phyloP scores from a whole-genome alignment of 108 stramenopile species.

The Cyclostephanos tholiformis region DNA sequence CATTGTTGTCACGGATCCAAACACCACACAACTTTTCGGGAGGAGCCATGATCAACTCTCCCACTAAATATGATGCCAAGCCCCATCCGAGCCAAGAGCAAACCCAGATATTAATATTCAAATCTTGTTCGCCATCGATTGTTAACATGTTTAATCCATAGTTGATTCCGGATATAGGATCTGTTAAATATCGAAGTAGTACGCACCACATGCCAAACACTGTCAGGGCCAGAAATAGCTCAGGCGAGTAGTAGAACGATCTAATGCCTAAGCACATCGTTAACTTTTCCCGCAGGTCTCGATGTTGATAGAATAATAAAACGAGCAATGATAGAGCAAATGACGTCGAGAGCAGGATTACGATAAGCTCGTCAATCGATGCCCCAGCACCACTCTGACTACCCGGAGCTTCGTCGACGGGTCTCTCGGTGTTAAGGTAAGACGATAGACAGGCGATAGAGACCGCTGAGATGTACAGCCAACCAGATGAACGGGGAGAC shows the following conservation, averaged over 20 bases:
- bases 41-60: constrained; percentile 33
- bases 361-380: constrained; percentile 12
- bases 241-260: constrained; percentile 16
- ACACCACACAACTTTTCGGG: constrained; percentile 23
- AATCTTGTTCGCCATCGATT: constrained; percentile 16
- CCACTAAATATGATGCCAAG: constrained; percentile 24
- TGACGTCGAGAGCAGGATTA: constrained; percentile 23
- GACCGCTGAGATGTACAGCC: constrained; percentile 29
- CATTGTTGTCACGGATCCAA: background rate
- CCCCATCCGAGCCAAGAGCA: constrained; percentile 32
- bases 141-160: constrained; percentile 2
- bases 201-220: constrained; percentile 37
- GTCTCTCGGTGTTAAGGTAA: constrained; percentile 18
- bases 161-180: constrained; percentile 30
- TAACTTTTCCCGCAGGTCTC: constrained; percentile 23
- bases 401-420: background rate
- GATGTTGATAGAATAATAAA: constrained; percentile 31
- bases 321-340: constrained; percentile 23
- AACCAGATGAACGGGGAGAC: constrained; percentile 32
- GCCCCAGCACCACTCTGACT: constrained; percentile 1
- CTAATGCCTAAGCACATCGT: constrained; percentile 22
- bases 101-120: constrained; percentile 41
- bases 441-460: constrained; percentile 26
- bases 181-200: constrained; percentile 24
- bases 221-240: constrained; percentile 18